These are phyloP conservation scores for Coniosporium tulheliwenetii DNA, from an alignment of 2,329 filamentous ascomycete species.

Conservation along the genomic window DNA sequence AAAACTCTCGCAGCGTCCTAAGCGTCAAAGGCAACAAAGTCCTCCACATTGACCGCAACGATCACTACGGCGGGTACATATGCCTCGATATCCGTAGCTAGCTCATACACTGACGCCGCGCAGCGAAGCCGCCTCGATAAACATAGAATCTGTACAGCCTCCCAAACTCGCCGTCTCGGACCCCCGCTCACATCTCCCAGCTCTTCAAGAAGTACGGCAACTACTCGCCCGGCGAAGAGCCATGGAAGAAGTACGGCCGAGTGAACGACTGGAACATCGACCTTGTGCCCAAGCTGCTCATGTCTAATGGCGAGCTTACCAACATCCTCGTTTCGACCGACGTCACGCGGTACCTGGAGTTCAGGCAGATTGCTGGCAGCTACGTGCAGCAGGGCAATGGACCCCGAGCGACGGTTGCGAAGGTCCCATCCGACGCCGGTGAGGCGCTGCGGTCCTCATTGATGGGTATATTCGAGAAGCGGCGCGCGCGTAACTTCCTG, in stretches of 20 bases:
- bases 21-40: constrained; percentile 99
- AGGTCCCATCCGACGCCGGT: constrained; percentile 83
- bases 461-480: constrained; percentile 97
- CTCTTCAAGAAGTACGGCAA: constrained; percentile 97
- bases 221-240: constrained; percentile 62
- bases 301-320: constrained; percentile 95
- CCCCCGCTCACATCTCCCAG: constrained; percentile 32
- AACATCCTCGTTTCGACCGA: constrained; percentile 97
- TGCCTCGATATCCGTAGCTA: constrained; percentile 4
- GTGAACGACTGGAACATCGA: constrained; percentile 99
- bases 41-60: constrained; percentile 94
- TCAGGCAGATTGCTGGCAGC: constrained; percentile 68
- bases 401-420: constrained; percentile 81
- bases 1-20: constrained; percentile 49
- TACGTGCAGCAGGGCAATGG: constrained; percentile 81
- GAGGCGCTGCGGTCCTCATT: constrained; percentile 85
- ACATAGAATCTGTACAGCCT: constrained; percentile 67
- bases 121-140: constrained; percentile 89
- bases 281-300: constrained; percentile 92
- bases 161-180: background rate
- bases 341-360: constrained; percentile 36
- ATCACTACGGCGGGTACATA: constrained; percentile 89
- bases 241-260: constrained; percentile 96
- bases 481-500: constrained; percentile 88
- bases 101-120: constrained; percentile 11